Conservation (phyloP, 164 flowering plant species). For the Berberis vulgaris region DNA sequence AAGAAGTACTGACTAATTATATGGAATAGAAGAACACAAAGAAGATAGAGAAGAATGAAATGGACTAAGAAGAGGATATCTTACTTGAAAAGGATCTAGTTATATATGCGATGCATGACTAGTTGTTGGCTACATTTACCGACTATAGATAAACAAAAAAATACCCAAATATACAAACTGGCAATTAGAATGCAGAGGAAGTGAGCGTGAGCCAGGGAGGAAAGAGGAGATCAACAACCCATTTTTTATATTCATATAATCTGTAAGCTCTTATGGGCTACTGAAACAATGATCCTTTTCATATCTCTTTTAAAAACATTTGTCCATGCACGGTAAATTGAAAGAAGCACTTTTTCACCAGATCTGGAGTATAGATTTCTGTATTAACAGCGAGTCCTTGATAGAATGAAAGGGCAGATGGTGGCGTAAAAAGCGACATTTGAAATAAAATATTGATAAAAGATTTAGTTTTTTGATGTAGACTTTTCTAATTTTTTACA, state of each 20-base stretch:
- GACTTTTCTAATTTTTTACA: constrained; percentile 2
- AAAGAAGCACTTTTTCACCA: constrained; percentile 13
- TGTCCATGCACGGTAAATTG: constrained; percentile 34
- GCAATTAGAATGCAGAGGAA: constrained; percentile 37
- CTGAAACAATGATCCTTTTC: constrained; percentile 6
- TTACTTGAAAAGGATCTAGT: constrained; percentile 11
- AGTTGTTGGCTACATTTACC: constrained; percentile 35
- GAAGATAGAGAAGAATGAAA: background rate
- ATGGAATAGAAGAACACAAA: background rate
- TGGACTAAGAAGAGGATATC: background rate
- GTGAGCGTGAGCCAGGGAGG: constrained; percentile 4
- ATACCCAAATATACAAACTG: constrained; percentile 34
- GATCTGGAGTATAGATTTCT: constrained; percentile 9
- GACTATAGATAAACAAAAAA: constrained; percentile 7
- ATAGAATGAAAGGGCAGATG: constrained; percentile 10
- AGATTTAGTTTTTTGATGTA: constrained; percentile 5
- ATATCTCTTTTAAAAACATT: constrained; percentile 15
- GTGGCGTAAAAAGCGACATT: constrained; percentile 12
- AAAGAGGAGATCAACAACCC: constrained; percentile 15
- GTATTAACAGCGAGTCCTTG: background rate
- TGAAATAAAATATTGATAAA: constrained; percentile 6
- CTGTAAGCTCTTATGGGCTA: background rate
- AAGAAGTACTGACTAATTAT: background rate
- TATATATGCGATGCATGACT: constrained; percentile 36
- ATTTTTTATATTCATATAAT: constrained; percentile 10